Evolutionary conservation across 495 filamentous ascomycete genomes (phyloP).

Genomic region (Penicillium riverlandense): DNA sequence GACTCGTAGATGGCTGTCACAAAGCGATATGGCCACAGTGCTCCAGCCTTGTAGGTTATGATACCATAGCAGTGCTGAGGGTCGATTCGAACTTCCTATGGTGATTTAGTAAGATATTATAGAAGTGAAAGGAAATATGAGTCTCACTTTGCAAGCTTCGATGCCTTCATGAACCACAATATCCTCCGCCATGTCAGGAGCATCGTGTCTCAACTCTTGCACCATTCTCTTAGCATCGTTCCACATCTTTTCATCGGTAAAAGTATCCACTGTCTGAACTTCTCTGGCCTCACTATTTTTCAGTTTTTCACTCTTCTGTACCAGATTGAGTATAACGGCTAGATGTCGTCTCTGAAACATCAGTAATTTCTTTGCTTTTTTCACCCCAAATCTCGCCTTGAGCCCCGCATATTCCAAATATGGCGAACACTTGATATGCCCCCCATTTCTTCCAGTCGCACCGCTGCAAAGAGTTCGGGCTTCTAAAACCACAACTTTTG

Average conservation of each 20-base stretch:
- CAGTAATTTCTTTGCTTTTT: slow-evolving; percentile 10
- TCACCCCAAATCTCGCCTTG: slow-evolving; percentile 8
- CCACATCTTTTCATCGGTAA: slow-evolving; percentile 25
- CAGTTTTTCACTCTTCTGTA: neutral
- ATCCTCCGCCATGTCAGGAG: neutral
- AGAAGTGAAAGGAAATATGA: neutral
- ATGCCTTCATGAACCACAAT: slow-evolving; percentile 8
- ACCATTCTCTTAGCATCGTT: slow-evolving; percentile 24
- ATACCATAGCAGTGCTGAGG: slow-evolving; percentile 9
- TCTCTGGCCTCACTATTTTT: slow-evolving; percentile 18
- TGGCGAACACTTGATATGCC: slow-evolving; percentile 31
- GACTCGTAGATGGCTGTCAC: slow-evolving; percentile 29
- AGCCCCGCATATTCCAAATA: slow-evolving; percentile 12
- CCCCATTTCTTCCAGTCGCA: slow-evolving; percentile 55
- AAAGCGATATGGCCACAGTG: slow-evolving; percentile 39
- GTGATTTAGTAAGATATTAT: neutral
- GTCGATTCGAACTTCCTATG: slow-evolving; percentile 5
- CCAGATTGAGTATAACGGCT: slow-evolving; percentile 3
- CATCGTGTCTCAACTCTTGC: slow-evolving; percentile 11
- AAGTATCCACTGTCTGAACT: slow-evolving; percentile 30
- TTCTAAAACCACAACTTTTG: slow-evolving; percentile 61
- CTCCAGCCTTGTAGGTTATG: slow-evolving; percentile 28
- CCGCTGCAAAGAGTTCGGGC: slow-evolving; percentile 72
- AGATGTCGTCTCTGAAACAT: slow-evolving; percentile 2
- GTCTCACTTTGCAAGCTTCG: slow-evolving; percentile 21